These are phyloP conservation scores for Andrographis paniculata DNA, from an alignment of 305 asterid species.

Conservation along the genomic window DNA sequence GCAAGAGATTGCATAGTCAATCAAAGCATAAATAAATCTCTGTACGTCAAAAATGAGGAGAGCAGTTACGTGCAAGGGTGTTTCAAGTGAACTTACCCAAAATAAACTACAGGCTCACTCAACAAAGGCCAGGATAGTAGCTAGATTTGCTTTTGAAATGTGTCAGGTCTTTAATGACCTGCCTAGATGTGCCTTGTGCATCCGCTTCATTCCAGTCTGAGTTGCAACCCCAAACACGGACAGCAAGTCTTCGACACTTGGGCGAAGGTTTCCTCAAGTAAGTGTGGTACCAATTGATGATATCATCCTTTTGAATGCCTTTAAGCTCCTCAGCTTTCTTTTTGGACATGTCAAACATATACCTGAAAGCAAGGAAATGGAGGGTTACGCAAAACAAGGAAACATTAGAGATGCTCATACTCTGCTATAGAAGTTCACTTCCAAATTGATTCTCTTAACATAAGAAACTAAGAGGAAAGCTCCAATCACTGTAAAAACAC, in stretches of 20 bases:
- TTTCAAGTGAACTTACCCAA: no score
- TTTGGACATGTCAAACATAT: constrained; percentile 76
- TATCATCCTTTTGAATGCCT: constrained; percentile 47
- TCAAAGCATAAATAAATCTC: no score
- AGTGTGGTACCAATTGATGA: constrained; percentile 62
- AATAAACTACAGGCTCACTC: constrained; percentile 16
- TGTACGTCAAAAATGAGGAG: no score
- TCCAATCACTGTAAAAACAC: no score
- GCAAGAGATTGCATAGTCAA: no score
- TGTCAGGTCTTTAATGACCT: constrained; percentile 45
- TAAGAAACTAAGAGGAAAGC: no score
- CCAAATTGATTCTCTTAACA: no score
- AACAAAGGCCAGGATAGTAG: constrained; percentile 70
- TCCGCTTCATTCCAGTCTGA: constrained; percentile 37
- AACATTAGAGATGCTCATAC: not conserved
- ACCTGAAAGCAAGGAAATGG: constrained; percentile 39
- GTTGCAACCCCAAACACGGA: constrained; percentile 95
- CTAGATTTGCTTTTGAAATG: constrained; percentile 52
- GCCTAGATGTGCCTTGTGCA: constrained; percentile 27
- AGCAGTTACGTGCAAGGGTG: no score
- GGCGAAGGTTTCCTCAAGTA: constrained; percentile 72
- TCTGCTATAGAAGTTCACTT: not conserved
- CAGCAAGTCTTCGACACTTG: constrained; percentile 76
- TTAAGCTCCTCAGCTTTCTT: constrained; percentile 72
- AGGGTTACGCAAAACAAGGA: not conserved